Evolutionary conservation across 179 eudicot species (phyloP).

Genomic region (Silene coronaria): DNA sequence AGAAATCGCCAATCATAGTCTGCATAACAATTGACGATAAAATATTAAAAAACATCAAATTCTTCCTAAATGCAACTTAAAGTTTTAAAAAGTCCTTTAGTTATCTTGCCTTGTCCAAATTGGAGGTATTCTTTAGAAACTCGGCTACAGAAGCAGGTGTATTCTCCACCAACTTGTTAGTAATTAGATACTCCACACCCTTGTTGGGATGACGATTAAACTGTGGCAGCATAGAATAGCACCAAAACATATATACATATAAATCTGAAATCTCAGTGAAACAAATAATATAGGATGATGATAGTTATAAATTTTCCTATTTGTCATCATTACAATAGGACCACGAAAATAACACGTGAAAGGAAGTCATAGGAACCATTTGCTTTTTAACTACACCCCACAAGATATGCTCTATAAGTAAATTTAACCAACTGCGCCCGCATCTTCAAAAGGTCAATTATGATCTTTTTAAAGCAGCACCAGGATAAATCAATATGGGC

Average conservation of each 20-base stretch:
- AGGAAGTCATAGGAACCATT: background rate
- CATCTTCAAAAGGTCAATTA: background rate
- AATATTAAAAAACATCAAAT: background rate
- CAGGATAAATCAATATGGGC: background rate
- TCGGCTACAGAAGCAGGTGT: slow-evolving; percentile 81
- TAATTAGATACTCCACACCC: slow-evolving; percentile 73
- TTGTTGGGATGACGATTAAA: slow-evolving; percentile 76
- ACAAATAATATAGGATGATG: slow-evolving; percentile 8
- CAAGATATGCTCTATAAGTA: background rate
- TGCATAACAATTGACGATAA: slow-evolving; percentile 32
- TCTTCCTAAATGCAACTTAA: background rate
- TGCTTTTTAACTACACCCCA: slow-evolving; percentile 6
- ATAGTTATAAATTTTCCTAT: background rate
- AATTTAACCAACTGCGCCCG: background rate
- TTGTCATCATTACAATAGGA: background rate
- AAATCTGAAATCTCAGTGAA: slow-evolving; percentile 9
- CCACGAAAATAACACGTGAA: background rate
- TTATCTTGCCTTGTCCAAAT: slow-evolving; percentile 62
- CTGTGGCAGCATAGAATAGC: slow-evolving; percentile 38
- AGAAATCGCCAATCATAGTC: slow-evolving; percentile 94
- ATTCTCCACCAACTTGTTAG: slow-evolving; percentile 79
- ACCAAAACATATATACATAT: background rate
- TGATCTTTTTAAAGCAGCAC: background rate
- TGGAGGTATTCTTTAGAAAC: slow-evolving; percentile 73
- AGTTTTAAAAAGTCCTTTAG: background rate